Evolutionary conservation across 768 basidiomycete species (phyloP).

Genomic region (Boletus patriciae): DNA sequence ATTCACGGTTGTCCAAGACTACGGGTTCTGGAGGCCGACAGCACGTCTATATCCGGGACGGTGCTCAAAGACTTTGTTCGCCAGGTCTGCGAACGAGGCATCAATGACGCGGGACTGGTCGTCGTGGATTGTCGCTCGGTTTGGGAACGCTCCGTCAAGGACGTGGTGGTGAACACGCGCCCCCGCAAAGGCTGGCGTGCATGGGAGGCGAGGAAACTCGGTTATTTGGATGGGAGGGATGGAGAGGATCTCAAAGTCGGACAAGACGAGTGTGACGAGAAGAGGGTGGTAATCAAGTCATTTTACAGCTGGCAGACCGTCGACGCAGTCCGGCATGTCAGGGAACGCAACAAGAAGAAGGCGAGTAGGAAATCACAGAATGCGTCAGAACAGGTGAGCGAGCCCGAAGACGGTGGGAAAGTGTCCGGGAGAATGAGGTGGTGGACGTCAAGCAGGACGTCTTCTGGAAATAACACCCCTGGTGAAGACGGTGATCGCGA

Average conservation of each 20-base stretch:
- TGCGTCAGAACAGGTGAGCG: constrained; percentile 34
- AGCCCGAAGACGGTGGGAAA: constrained; percentile 31
- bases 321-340: constrained; percentile 64
- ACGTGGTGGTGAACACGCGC: constrained; percentile 56
- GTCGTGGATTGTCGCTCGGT: constrained; percentile 77
- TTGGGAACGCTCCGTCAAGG: constrained; percentile 60
- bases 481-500: constrained; percentile 50
- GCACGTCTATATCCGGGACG: constrained; percentile 63
- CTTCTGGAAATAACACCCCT: constrained; percentile 53
- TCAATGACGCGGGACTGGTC: constrained; percentile 55
- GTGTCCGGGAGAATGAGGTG: constrained; percentile 25
- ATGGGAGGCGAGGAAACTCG: constrained; percentile 68
- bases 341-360: constrained; percentile 66
- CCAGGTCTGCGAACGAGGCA: constrained; percentile 47
- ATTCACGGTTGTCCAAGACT: constrained; percentile 63
- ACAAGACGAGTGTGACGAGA: constrained; percentile 79
- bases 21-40: constrained; percentile 72
- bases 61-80: constrained; percentile 70
- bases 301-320: constrained; percentile 88
- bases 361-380: constrained; percentile 44
- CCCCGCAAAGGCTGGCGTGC: constrained; percentile 73
- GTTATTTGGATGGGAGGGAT: constrained; percentile 71
- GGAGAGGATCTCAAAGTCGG: constrained; percentile 63
- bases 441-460: constrained; percentile 47
- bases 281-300: constrained; percentile 73